Evolutionary conservation across 225 moss, liverwort and hornwort species (phyloP).

Genomic region (Rhytidiadelphus loreus): DNA sequence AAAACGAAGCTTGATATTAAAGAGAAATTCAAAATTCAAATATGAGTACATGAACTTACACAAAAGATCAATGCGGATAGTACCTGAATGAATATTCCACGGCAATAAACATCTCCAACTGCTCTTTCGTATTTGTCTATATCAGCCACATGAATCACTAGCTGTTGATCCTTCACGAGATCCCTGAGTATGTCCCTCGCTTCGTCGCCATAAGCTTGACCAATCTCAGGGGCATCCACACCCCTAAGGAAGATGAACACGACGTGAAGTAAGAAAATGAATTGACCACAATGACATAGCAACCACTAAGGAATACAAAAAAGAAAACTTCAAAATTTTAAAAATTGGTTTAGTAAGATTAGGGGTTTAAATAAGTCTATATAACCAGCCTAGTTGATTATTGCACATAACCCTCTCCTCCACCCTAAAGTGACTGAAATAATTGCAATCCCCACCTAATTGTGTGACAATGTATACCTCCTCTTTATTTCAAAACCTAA

Average conservation of each 20-base stretch:
- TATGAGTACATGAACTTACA: background rate
- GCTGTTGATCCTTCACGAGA: constrained; percentile 19
- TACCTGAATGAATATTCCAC: background rate
- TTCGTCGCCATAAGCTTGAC: constrained; percentile 18
- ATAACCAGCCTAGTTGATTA: background rate
- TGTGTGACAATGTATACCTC: background rate
- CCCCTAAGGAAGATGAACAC: constrained; percentile 13
- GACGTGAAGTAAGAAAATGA: background rate
- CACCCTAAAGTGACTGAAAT: background rate
- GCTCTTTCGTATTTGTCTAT: constrained; percentile 1
- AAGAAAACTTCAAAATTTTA: background rate
- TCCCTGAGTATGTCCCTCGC: constrained; percentile 1
- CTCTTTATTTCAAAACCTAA: background rate
- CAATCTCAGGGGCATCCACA: constrained; percentile 48
- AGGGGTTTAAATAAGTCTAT: background rate
- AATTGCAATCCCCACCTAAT: background rate
- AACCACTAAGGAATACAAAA: background rate
- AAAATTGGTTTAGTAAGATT: background rate
- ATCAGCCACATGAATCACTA: constrained; percentile 17
- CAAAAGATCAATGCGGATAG: background rate
- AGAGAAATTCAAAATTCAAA: background rate
- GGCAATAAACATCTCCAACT: constrained; percentile 32
- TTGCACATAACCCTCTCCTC: background rate
- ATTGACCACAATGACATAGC: background rate
- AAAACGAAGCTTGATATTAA: no score